A percentile compares a stretch with the other conserved stretches of the same genome.
These are phyloP conservation scores for sorghum (Sorghum bicolor) DNA, from an alignment of 176 grass and related monocot species.

Conservation along the genomic window DNA sequence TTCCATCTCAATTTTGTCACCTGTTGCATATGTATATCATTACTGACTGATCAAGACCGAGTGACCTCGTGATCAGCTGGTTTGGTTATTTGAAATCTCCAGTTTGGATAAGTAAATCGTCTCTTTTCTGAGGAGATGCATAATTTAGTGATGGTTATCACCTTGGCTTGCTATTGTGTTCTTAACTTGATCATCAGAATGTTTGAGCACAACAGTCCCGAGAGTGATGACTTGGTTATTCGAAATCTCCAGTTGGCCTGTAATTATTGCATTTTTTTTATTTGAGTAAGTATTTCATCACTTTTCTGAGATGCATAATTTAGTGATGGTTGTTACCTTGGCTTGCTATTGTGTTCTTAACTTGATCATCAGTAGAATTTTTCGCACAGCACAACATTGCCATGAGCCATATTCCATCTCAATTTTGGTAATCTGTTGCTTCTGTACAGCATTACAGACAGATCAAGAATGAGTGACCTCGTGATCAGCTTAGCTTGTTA, in stretches of 20 bases:
- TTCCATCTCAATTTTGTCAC: background rate
- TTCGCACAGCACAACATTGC: background rate
- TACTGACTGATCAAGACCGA: background rate
- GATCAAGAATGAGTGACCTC: background rate
- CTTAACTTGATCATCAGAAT: background rate
- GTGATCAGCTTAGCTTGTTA: background rate
- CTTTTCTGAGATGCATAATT: too few relatives aligned
- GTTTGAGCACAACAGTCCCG: background rate
- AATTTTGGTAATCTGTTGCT: background rate
- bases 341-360: too few relatives aligned
- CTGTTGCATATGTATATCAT: background rate
- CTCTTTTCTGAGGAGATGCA: too few relatives aligned
- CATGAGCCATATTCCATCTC: background rate
- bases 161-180: background rate
- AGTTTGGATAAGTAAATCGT: background rate
- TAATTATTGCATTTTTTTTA: too few relatives aligned
- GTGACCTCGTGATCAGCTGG: background rate
- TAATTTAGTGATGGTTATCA: too few relatives aligned
- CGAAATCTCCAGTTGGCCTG: too few relatives aligned
- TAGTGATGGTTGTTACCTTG: too few relatives aligned
- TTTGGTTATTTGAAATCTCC: background rate
- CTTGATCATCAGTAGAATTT: too few relatives aligned
- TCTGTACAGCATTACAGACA: background rate
- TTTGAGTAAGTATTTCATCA: too few relatives aligned
- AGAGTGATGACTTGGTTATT: too few relatives aligned